phyloP scores from a whole-genome alignment of 768 basidiomycete species.

The Suillus subluteus region DNA sequence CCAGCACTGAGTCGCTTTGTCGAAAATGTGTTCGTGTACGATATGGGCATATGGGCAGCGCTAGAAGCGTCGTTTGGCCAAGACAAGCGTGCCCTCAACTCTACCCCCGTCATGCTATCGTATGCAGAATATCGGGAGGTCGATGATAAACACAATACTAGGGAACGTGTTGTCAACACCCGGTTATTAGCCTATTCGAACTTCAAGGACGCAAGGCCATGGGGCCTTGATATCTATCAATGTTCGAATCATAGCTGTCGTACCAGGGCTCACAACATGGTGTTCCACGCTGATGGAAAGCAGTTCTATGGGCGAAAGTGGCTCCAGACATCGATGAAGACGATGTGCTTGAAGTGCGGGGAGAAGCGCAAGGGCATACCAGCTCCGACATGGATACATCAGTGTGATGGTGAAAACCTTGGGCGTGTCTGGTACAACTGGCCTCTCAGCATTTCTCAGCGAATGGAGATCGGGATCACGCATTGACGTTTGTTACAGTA shows the following conservation, averaged over 20 bases:
- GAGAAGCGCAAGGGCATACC: too few relatives aligned
- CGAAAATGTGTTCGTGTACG: neutral
- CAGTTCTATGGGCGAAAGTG: neutral
- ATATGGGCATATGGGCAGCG: neutral
- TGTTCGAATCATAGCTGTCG: neutral
- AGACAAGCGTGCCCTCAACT: neutral
- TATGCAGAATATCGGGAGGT: neutral
- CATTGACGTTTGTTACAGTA: too few relatives aligned
- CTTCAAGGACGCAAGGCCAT: neutral
- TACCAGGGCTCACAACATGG: neutral
- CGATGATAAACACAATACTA: too few relatives aligned
- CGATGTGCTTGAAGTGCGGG: neutral
- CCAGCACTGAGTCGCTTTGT: neutral
- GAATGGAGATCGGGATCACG: neutral
- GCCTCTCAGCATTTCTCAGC: neutral
- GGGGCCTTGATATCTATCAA: conserved; percentile 3
- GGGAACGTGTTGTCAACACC: neutral
- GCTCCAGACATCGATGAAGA: neutral
- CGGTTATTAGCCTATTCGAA: neutral
- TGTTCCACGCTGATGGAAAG: neutral
- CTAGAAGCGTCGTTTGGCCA: neutral
- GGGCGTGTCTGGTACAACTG: neutral
- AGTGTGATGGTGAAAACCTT: neutral
- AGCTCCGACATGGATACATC: neutral
- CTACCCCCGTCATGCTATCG: neutral